phyloP scores from a whole-genome alignment of 768 basidiomycete genomes.

The Lentinula lateritia region DNA sequence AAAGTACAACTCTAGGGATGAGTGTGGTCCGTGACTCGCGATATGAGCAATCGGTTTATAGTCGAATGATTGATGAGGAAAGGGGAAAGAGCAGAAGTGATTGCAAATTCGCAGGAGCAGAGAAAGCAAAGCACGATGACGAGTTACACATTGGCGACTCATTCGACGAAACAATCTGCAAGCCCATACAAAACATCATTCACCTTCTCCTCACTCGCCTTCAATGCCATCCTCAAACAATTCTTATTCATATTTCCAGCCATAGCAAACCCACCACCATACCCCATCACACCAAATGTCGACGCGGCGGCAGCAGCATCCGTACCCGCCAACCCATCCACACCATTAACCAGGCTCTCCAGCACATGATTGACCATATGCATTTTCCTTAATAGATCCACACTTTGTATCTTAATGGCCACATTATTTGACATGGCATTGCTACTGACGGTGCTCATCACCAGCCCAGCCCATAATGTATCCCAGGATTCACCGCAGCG shows the following conservation, averaged over 20 bases:
- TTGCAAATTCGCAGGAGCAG: not conserved
- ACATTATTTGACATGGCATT: slow-evolving; percentile 19
- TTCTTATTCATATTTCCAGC: slow-evolving; percentile 34
- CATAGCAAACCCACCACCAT: slow-evolving; percentile 21
- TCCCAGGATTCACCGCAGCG: slow-evolving; percentile 39
- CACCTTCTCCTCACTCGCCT: slow-evolving; percentile 35
- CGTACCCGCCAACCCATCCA: slow-evolving; percentile 16
- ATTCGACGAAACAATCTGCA: slow-evolving; percentile 7
- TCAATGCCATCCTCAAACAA: slow-evolving; percentile 37
- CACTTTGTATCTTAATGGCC: slow-evolving; percentile 30
- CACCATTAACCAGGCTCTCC: slow-evolving; percentile 38
- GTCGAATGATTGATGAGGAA: not conserved
- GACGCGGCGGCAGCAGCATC: not conserved
- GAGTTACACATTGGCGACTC: not conserved
- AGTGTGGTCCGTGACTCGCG: not conserved
- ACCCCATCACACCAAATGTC: not conserved
- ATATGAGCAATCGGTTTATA: not conserved
- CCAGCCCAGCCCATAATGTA: slow-evolving; percentile 31
- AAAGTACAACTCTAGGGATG: not conserved
- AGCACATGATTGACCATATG: slow-evolving; percentile 44
- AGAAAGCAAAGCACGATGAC: not conserved
- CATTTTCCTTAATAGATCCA: slow-evolving; percentile 39
- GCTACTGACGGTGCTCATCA: not conserved
- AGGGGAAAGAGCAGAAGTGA: not conserved
- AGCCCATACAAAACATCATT: slow-evolving; percentile 27